Evolutionary conservation across 192 early-diverging fungal species (phyloP), one percentile per base, ranked within the genome.

Genomic region (Backusella westeae): DNA sequence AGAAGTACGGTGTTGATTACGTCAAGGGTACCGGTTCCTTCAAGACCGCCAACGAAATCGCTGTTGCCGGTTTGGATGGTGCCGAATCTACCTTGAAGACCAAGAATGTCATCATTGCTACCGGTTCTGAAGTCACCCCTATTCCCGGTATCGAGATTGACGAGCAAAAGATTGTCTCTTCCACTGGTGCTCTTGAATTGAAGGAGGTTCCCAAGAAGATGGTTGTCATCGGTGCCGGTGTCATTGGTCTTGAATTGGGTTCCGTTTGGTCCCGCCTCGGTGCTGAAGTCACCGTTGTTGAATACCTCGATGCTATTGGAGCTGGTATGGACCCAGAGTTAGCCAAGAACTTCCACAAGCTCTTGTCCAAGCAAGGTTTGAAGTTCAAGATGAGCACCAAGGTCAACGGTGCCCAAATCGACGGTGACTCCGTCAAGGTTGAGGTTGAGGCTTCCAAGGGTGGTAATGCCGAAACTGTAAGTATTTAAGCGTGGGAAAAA

Each of bases 371-470:
- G 91, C 96, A 99, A 85, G 96, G 96, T 46, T 92, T 98, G 86
- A 97, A 98, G 87, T 98, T 99, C 91, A 97, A 97, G 92, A 87
- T 97, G 80, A 90, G 89, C 89, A 99, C 98, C 84, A 98, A 98
- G 90, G 98, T 99, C 49, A 83, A 94, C 42, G 91, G 89, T 68
- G 94, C 96, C 38, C 93, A 94, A 87, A 87, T 92, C 78, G 83
- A 89, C 68, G 91, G 94, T 85, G 96, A 94, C 52, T 92, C 92
- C 74, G 96, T 99, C 59, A 87, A 92, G 72, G 92, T 99, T 72
- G 91, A 96, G 71, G 93, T 96, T 76, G 96, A 99, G 87, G 84
- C 94, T 73, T 94, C 95, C 78, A 91, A 93, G 87, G 90, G 87
- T 78, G 93, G 93, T 66, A 87, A 92, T 78, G 78, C 83, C 34